Percentiles rank a stretch among this genome's conserved stretches.
phyloP scores from a whole-genome alignment of 805 yeast species.

The Saccharomycopsis schoenii region DNA sequence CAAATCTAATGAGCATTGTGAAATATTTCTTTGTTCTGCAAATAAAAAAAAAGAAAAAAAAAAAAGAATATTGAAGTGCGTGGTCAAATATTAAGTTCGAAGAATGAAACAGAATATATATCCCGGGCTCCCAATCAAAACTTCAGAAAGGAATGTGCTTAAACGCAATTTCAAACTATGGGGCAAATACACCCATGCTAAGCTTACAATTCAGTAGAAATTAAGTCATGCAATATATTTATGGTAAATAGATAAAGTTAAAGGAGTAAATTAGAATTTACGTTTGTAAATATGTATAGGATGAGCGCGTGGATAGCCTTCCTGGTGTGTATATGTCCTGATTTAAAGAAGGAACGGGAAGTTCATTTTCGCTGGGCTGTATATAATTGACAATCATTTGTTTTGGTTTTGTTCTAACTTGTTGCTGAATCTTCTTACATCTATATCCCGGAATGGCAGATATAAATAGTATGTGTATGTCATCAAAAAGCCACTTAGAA shows the following conservation, averaged over 20 bases:
- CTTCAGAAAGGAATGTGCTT: no score
- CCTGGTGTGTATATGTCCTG: background rate
- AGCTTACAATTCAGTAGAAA: background rate
- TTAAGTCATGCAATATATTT: conserved; percentile 1
- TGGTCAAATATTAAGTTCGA: background rate
- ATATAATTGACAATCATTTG: no score
- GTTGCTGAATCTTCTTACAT: no score
- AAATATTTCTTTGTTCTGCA: background rate
- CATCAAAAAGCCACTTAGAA: no score
- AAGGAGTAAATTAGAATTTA: background rate
- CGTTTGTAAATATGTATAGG: background rate
- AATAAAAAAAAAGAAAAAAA: background rate
- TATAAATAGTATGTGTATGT: no score
- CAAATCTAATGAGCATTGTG: background rate
- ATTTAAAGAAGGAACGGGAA: background rate
- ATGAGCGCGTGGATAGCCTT: no score
- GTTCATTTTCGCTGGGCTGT: background rate
- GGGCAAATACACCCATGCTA: no score
- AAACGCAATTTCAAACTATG: no score
- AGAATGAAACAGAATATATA: no score
- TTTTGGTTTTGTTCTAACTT: no score
- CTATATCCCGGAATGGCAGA: no score
- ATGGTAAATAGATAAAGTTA: background rate
- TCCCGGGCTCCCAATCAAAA: no score
- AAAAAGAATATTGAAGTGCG: background rate